Percentiles rank a stretch among this genome's conserved stretches.
Conservation (phyloP, 805 yeast genomes). For the Wickerhamomyces chambardii region DNA sequence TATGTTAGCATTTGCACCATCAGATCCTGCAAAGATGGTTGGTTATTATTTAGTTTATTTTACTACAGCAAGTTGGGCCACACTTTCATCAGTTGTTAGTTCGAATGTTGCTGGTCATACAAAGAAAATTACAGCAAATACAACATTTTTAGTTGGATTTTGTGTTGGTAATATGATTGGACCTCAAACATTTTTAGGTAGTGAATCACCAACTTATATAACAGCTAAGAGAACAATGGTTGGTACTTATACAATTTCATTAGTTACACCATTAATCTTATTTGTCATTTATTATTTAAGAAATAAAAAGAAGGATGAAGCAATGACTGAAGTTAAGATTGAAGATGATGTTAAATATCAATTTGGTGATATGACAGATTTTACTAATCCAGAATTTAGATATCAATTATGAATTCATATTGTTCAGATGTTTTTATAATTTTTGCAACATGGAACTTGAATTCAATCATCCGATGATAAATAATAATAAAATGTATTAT, state of each 20-base stretch:
- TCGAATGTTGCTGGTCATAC: constrained; percentile 65
- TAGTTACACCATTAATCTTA: constrained; percentile 22
- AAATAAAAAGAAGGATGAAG: constrained; percentile 32
- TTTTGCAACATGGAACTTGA: too few species aligned
- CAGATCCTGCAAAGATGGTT: constrained; percentile 10
- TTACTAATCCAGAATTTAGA: constrained; percentile 28
- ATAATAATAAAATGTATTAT: too few species aligned
- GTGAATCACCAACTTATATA: constrained; percentile 50
- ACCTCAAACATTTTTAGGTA: constrained; percentile 56
- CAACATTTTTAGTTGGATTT: constrained; percentile 52
- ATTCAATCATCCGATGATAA: too few species aligned
- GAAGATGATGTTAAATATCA: constrained; percentile 12
- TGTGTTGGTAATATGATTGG: constrained; percentile 68
- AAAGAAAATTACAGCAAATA: constrained; percentile 56
- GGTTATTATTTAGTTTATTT: constrained; percentile 19
- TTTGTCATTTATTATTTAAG: constrained; percentile 22
- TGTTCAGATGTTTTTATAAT: too few species aligned
- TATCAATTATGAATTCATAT: constrained; percentile 14
- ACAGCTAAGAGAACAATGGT: constrained; percentile 47
- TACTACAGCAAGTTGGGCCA: constrained; percentile 25
- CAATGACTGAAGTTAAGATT: constrained; percentile 18
- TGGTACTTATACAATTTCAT: constrained; percentile 33
- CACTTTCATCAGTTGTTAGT: constrained; percentile 24
- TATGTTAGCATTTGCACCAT: constrained; percentile 1
- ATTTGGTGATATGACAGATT: constrained; percentile 38